phyloP scores from a whole-genome alignment of 106 monocot genomes.

The Dioscorea alata region DNA sequence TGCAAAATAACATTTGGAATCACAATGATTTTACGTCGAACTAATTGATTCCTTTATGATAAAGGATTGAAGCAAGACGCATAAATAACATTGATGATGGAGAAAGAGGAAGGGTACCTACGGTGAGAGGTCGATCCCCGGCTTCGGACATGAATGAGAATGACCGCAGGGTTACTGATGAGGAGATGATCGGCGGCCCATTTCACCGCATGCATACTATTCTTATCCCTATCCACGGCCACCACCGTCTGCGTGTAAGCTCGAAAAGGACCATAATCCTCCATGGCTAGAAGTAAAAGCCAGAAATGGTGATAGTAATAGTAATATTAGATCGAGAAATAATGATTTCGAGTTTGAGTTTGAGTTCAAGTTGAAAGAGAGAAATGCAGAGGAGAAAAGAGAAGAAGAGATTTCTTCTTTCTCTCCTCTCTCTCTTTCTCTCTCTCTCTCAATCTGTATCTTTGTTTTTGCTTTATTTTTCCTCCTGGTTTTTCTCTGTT shows the following conservation, averaged over 20 bases:
- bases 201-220: conserved; percentile 32
- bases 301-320: neutral
- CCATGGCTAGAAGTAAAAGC: neutral
- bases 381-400: conserved; percentile 1
- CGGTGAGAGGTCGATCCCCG: neutral
- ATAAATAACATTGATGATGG: neutral
- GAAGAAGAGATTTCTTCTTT: neutral
- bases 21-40: neutral
- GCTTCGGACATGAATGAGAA: conserved; percentile 25
- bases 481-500: neutral
- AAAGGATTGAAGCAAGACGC: neutral
- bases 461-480: conserved; percentile 3
- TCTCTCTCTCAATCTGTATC: conserved; percentile 1
- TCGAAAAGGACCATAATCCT: neutral
- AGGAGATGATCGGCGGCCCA: conserved; percentile 27
- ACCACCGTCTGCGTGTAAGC: conserved; percentile 8
- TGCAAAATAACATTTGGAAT: neutral
- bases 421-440: conserved; percentile 12
- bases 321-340: neutral
- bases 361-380: neutral
- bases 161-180: neutral
- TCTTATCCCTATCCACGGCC: conserved; percentile 38
- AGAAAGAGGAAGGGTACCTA: conserved; percentile 16
- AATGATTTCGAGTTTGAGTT: too few relatives aligned
- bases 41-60: neutral